A percentile compares a stretch with the other conserved stretches of the same genome.
phyloP scores from a whole-genome alignment of 1,284 basidiomycete species.

The Tremellales sp. region DNA sequence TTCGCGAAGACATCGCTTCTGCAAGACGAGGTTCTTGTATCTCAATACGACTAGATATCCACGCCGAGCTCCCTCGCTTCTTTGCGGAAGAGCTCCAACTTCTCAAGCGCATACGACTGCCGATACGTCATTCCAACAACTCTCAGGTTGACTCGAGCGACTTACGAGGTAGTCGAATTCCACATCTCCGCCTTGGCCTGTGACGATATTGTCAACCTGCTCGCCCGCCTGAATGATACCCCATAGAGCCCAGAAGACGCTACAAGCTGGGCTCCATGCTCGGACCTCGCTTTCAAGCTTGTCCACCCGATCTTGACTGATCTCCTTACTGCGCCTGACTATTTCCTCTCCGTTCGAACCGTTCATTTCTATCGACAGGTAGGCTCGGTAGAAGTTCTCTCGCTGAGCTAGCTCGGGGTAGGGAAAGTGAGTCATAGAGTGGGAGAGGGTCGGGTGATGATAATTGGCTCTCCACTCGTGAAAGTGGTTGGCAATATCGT shows the following conservation, averaged over 20 bases:
- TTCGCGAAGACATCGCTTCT: neutral
- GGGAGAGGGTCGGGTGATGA: slow-evolving; percentile 59
- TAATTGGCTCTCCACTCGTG: slow-evolving; percentile 93
- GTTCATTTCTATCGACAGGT: slow-evolving; percentile 55
- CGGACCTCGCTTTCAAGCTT: slow-evolving; percentile 69
- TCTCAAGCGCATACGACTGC: slow-evolving; percentile 45
- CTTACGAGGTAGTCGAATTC: slow-evolving; percentile 49
- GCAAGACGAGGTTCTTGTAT: too few relatives aligned
- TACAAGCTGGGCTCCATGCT: slow-evolving; percentile 80
- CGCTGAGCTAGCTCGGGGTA: slow-evolving; percentile 74
- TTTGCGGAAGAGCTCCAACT: slow-evolving; percentile 46
- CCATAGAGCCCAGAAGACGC: slow-evolving; percentile 89
- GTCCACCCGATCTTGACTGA: slow-evolving; percentile 36
- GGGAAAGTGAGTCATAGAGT: slow-evolving; percentile 64
- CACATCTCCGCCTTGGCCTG: slow-evolving; percentile 23
- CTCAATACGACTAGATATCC: neutral
- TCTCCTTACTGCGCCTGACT: slow-evolving; percentile 28
- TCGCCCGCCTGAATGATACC: slow-evolving; percentile 84
- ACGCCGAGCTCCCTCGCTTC: slow-evolving; percentile 40
- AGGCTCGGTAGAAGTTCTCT: slow-evolving; percentile 75
- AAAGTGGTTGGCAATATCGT: slow-evolving; percentile 94
- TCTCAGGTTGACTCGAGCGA: too few relatives aligned
- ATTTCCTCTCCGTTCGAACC: slow-evolving; percentile 29
- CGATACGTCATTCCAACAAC: neutral
- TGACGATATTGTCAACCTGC: slow-evolving; percentile 60